Base-by-base conservation (phyloP, 805 yeast genomes). In the Ogataea minuta region DNA sequence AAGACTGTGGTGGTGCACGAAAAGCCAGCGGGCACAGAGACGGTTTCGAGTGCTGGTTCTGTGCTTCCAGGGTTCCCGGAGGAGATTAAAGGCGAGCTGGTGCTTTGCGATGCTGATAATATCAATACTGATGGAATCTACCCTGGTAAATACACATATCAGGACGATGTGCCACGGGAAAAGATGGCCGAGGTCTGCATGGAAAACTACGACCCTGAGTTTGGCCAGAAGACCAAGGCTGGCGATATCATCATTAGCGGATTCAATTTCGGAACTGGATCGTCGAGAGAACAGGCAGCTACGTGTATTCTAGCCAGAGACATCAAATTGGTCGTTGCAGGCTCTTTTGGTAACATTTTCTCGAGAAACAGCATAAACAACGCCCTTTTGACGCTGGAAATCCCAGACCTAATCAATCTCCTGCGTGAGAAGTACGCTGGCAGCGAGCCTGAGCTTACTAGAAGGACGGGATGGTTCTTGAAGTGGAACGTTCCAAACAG, bases 161-260 rank as follows among this genome's bases (percentile, higher is more conserved):
- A 93, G 69, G 99, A 93, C 63, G 98, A 93, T 60, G 93, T 93
- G 32, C 77, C 97, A 28, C 76, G 84, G 56, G 95, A 87, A 53
- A 87, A 84, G 62, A 93, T 93, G 99, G 99, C 99, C 24, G 85
- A 91, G 65, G 99, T 93, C 32, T 93, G 99, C 70, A 93, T 93
- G 99, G 99, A 93, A 67, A 93, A 93, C 70, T 93, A 93, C 66
- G 99, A 93, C 64, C 61, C 86, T 10, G 95, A 90, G 50, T 93
- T 93, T 64, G 81, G 84, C 42, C 47, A 66, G 21, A 90, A 88
- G 71, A 85, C 95, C 21, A 71, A 79, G 46, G 76, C 95, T 4
- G 60, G 91, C 34, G 99, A 93, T 63, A 89, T 93, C 52, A 77
- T 93, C 41, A 77, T 93, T 32, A 79, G 90, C 41, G 99, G 99